Conservation (phyloP, 2,329 filamentous ascomycete genomes). For the Phyllachora maydis region DNA sequence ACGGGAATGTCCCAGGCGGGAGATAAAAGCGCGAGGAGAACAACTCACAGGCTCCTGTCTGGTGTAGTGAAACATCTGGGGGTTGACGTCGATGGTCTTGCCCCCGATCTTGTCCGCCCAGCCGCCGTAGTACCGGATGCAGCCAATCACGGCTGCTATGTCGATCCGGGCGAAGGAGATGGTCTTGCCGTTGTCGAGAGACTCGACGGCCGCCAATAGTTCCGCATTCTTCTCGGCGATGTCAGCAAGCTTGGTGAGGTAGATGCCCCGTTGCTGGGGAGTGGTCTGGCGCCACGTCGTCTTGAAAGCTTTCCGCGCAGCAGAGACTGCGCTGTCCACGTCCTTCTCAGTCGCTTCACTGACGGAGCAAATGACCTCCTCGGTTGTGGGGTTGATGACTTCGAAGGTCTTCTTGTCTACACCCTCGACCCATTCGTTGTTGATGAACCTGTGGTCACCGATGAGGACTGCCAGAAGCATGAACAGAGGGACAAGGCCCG, state of each 20-base stretch:
- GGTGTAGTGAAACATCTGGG: slow-evolving; percentile 71
- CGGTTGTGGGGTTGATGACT: slow-evolving; percentile 72
- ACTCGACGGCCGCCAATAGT: slow-evolving; percentile 61
- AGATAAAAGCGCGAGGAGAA: background rate
- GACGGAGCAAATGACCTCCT: slow-evolving; percentile 69
- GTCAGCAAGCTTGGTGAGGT: slow-evolving; percentile 59
- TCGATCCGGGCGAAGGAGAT: slow-evolving; percentile 59
- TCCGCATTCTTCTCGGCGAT: slow-evolving; percentile 62
- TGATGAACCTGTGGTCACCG: slow-evolving; percentile 48
- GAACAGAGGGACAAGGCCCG: too few relatives aligned
- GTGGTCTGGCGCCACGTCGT: slow-evolving; percentile 47
- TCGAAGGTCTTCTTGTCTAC: slow-evolving; percentile 82
- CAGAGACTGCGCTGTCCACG: slow-evolving; percentile 58
- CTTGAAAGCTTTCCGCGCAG: slow-evolving; percentile 72
- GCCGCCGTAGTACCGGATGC: slow-evolving; percentile 71
- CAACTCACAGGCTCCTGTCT: slow-evolving; percentile 46
- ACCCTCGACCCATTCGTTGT: slow-evolving; percentile 73
- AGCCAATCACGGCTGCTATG: slow-evolving; percentile 43
- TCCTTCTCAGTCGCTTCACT: slow-evolving; percentile 79
- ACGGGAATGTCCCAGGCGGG: background rate
- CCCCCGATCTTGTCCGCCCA: slow-evolving; percentile 87
- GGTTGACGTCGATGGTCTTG: slow-evolving; percentile 63
- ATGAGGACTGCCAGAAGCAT: too few relatives aligned
- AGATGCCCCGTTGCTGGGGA: slow-evolving; percentile 48
- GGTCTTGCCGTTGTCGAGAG: slow-evolving; percentile 76